phyloP scores from a whole-genome alignment of 345 rosid genomes.

The Syzygium grande region DNA sequence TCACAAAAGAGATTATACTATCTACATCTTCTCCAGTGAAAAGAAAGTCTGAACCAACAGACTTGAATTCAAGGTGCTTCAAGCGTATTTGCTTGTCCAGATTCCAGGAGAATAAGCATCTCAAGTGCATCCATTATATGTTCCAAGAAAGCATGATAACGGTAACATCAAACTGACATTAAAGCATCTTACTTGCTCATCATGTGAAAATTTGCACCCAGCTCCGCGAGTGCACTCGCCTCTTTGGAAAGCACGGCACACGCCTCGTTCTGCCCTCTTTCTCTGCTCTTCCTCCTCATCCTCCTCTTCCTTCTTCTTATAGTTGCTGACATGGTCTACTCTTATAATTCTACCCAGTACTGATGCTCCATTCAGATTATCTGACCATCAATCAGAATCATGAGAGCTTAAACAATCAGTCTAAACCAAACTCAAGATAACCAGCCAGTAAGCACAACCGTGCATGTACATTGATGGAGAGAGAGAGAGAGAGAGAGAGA shows the following conservation, averaged over 20 bases:
- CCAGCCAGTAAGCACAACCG: background rate
- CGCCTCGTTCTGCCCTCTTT: slow-evolving; percentile 88
- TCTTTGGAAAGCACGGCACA: slow-evolving; percentile 86
- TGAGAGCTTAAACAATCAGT: background rate
- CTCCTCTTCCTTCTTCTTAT: slow-evolving; percentile 78
- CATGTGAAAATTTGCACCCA: slow-evolving; percentile 83
- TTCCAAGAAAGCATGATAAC: background rate
- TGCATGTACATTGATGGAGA: background rate
- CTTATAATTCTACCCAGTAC: slow-evolving; percentile 60
- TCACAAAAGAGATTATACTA: background rate
- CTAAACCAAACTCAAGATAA: background rate
- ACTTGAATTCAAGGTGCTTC: background rate
- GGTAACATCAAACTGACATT: background rate
- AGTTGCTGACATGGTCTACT: slow-evolving; percentile 67
- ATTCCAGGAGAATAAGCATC: background rate
- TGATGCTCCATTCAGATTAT: slow-evolving; percentile 80
- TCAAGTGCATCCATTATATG: background rate
- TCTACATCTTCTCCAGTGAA: background rate
- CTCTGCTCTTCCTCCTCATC: slow-evolving; percentile 60
- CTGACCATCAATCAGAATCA: slow-evolving; percentile 18
- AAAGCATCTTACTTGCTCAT: slow-evolving; percentile 54
- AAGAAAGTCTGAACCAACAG: background rate
- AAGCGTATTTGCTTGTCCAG: background rate
- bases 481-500: background rate
- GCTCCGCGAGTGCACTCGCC: slow-evolving; percentile 89